phyloP scores from a whole-genome alignment of 2,329 filamentous ascomycete species.

The Hypoxylon sp. region DNA sequence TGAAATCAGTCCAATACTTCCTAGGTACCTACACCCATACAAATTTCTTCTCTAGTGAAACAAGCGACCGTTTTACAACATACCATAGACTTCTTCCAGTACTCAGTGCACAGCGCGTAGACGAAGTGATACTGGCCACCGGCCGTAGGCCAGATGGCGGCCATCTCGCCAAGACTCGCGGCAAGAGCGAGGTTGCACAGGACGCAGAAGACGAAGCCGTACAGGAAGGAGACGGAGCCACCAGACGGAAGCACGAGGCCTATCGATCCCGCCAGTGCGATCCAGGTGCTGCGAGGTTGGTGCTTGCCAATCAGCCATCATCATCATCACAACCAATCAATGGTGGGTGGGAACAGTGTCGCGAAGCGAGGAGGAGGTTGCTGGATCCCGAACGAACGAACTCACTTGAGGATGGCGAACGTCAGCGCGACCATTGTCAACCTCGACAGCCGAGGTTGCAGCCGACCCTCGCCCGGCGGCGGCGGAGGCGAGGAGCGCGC shows the following conservation, averaged over 20 bases:
- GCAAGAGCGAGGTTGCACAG: constrained; percentile 54
- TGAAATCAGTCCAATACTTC: not conserved
- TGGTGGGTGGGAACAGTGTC: too few species aligned
- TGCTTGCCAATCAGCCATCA: too few species aligned
- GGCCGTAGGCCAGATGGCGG: constrained; percentile 56
- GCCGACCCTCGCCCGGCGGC: constrained; percentile 43
- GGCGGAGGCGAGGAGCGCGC: constrained; percentile 2
- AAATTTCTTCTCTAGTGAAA: not conserved
- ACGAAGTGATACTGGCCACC: constrained; percentile 58
- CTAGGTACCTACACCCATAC: too few species aligned
- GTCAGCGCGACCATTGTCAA: constrained; percentile 55
- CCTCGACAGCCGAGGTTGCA: constrained; percentile 51
- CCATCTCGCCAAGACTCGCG: constrained; percentile 54
- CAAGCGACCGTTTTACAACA: not conserved
- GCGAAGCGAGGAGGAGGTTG: not conserved
- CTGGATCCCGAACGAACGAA: not conserved
- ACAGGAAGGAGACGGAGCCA: constrained; percentile 53
- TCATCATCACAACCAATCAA: too few species aligned
- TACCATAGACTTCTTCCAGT: constrained; percentile 51
- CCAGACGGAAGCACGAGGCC: constrained; percentile 54
- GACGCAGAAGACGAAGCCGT: constrained; percentile 57
- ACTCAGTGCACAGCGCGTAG: constrained; percentile 50
- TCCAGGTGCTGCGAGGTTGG: constrained; percentile 47
- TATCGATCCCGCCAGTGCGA: constrained; percentile 53
- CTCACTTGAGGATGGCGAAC: constrained; percentile 55